Evolutionary conservation across 2,329 filamentous ascomycete species (phyloP).

Genomic region (Scopulariopsis brevicaulis): DNA sequence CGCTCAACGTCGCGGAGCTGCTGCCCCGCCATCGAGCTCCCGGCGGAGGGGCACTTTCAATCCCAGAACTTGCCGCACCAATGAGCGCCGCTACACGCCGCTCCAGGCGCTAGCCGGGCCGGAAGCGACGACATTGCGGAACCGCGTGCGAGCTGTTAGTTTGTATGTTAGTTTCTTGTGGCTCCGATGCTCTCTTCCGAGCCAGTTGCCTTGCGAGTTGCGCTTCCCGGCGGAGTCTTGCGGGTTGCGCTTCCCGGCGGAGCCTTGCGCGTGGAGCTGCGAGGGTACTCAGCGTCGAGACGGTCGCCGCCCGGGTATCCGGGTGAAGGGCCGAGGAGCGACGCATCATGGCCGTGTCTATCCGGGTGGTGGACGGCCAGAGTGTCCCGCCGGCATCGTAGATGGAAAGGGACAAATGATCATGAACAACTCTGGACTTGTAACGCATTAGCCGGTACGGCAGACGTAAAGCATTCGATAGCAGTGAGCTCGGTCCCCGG

Average conservation of each 20-base stretch:
- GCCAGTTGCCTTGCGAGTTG: not conserved
- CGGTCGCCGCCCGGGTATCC: too few species aligned
- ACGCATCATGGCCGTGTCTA: too few species aligned
- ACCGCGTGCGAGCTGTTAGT: not conserved
- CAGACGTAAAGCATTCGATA: not conserved
- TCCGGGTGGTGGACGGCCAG: too few species aligned
- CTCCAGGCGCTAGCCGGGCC: not conserved
- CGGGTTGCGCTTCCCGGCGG: not conserved
- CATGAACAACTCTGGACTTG: too few species aligned
- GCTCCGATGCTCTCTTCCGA: not conserved
- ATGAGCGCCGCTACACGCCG: not conserved
- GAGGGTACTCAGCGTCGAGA: too few species aligned
- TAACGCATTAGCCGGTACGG: too few species aligned
- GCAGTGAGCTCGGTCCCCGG: not conserved
- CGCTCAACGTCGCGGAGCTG: not conserved
- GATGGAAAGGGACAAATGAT: too few species aligned
- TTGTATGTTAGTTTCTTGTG: not conserved
- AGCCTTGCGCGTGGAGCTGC: too few species aligned
- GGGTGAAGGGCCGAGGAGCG: too few species aligned
- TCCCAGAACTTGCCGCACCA: slow-evolving; percentile 1
- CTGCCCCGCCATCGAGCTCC: slow-evolving; percentile 1
- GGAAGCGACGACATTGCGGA: not conserved
- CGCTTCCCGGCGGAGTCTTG: not conserved
- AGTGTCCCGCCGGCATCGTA: too few species aligned
- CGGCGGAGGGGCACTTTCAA: not conserved